These are phyloP conservation scores for Aspergillus pseudoterreus DNA, from an alignment of 2,329 filamentous ascomycete genomes.

Conservation along the genomic window DNA sequence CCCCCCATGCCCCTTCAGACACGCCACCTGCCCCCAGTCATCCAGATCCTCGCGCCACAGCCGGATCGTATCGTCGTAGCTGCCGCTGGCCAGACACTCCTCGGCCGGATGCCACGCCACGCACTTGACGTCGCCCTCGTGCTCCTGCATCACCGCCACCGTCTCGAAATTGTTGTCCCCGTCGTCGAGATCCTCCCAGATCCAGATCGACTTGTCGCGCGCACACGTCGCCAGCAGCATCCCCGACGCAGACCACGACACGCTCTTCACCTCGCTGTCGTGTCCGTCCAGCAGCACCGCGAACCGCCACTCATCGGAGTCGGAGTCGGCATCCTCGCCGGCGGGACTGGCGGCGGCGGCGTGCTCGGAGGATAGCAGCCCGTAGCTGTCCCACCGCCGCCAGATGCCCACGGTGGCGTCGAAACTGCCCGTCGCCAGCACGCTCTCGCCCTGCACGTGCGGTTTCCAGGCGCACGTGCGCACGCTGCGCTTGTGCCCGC, in stretches of 20 bases:
- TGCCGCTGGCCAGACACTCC: slow-evolving; percentile 81
- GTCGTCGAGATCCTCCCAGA: slow-evolving; percentile 89
- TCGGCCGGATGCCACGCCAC: slow-evolving; percentile 83
- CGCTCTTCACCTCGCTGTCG: slow-evolving; percentile 88
- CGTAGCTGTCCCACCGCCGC: slow-evolving; percentile 59
- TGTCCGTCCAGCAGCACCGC: slow-evolving; percentile 90
- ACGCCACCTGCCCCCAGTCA: slow-evolving; percentile 87
- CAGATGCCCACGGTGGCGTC: slow-evolving; percentile 86
- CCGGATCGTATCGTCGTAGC: slow-evolving; percentile 88
- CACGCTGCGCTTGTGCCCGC: slow-evolving; percentile 89
- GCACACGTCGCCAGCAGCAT: slow-evolving; percentile 84
- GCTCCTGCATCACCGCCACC: slow-evolving; percentile 88
- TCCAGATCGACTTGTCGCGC: slow-evolving; percentile 93
- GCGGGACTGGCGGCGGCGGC: slow-evolving; percentile 7
- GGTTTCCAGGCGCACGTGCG: slow-evolving; percentile 87
- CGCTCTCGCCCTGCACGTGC: slow-evolving; percentile 60
- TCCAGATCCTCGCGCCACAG: slow-evolving; percentile 88
- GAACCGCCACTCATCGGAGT: slow-evolving; percentile 81
- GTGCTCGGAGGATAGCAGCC: slow-evolving; percentile 21
- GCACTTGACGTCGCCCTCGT: slow-evolving; percentile 91
- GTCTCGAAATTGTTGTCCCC: slow-evolving; percentile 96
- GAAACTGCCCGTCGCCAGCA: slow-evolving; percentile 88
- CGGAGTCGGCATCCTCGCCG: slow-evolving; percentile 52
- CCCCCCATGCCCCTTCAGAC: slow-evolving; percentile 73
- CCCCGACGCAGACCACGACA: slow-evolving; percentile 62